These are phyloP conservation scores for Paracamarosporium sp. DNA, from an alignment of 2,329 filamentous ascomycete genomes.

Conservation along the genomic window DNA sequence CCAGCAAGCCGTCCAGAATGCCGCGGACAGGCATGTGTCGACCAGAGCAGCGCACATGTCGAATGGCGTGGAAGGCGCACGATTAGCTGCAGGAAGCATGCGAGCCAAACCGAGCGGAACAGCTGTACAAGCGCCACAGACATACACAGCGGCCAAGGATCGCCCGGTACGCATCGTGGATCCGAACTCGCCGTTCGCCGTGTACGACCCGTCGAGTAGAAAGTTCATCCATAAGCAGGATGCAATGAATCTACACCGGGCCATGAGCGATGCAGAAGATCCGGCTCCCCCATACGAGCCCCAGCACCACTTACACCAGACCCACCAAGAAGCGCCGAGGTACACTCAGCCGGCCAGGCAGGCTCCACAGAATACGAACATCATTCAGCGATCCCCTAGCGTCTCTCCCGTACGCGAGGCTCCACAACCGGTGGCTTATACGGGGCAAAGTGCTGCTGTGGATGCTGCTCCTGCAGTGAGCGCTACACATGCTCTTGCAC, in stretches of 20 bases:
- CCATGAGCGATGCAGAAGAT: constrained; percentile 35
- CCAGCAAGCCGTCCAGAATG: constrained; percentile 44
- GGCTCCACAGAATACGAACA: constrained; percentile 1
- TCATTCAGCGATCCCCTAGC: constrained; percentile 1
- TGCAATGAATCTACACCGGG: constrained; percentile 42
- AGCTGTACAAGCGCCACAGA: constrained; percentile 43
- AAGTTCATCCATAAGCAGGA: constrained; percentile 46
- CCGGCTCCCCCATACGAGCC: constrained; percentile 26
- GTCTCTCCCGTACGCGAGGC: constrained; percentile 16
- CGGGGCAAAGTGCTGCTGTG: not conserved
- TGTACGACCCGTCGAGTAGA: constrained; percentile 46
- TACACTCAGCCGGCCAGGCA: not conserved
- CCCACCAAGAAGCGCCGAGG: not conserved
- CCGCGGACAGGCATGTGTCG: constrained; percentile 47
- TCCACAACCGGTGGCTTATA: constrained; percentile 4
- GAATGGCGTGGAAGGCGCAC: constrained; percentile 46
- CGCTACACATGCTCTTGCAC: not conserved
- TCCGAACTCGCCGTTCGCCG: constrained; percentile 44
- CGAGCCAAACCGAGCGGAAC: constrained; percentile 58
- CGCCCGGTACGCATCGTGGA: constrained; percentile 33
- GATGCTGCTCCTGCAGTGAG: not conserved
- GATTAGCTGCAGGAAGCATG: constrained; percentile 60
- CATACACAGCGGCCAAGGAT: constrained; percentile 9
- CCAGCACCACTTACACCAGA: constrained; percentile 25
- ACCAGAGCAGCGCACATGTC: constrained; percentile 49